These are phyloP conservation scores for Pseudonectria foliicola DNA, from an alignment of 2,329 filamentous ascomycete genomes.

Conservation along the genomic window DNA sequence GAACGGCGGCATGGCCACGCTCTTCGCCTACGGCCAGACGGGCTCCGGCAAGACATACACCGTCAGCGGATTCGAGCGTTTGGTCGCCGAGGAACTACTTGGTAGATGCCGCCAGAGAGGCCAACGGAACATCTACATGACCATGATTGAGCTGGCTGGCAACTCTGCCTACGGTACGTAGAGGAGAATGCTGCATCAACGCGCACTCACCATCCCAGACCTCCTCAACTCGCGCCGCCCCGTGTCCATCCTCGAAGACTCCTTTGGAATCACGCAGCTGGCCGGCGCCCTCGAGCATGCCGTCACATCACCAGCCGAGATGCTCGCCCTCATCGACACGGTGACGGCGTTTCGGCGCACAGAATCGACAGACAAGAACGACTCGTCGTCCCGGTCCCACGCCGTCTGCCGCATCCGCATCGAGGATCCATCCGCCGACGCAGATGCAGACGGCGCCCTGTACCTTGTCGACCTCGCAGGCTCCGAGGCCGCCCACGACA, in stretches of 20 bases:
- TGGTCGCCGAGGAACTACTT: slow-evolving; percentile 32
- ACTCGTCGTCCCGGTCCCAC: slow-evolving; percentile 41
- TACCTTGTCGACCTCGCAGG: slow-evolving; percentile 43
- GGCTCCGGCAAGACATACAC: slow-evolving; percentile 43
- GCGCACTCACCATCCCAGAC: slow-evolving; percentile 18
- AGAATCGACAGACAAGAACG: slow-evolving; percentile 38
- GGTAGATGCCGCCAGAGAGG: slow-evolving; percentile 13
- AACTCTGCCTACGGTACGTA: slow-evolving; percentile 25
- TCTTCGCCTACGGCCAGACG: slow-evolving; percentile 43
- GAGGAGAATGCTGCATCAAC: background rate
- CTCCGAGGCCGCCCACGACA: slow-evolving; percentile 40
- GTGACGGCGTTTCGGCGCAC: slow-evolving; percentile 34
- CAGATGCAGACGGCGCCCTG: slow-evolving; percentile 33
- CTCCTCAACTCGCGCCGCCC: slow-evolving; percentile 34
- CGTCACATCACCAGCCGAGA: slow-evolving; percentile 20
- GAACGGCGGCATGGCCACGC: slow-evolving; percentile 40
- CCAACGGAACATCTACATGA: slow-evolving; percentile 26
- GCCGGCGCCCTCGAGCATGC: slow-evolving; percentile 34
- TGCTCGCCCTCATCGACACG: slow-evolving; percentile 28
- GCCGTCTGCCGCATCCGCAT: slow-evolving; percentile 41
- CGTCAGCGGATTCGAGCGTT: slow-evolving; percentile 33
- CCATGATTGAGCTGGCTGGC: slow-evolving; percentile 33
- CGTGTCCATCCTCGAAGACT: slow-evolving; percentile 39
- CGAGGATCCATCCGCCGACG: slow-evolving; percentile 20
- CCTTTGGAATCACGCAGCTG: slow-evolving; percentile 36